These are phyloP conservation scores for Monilinia aucupariae DNA, from an alignment of 2,329 filamentous ascomycete species.

Conservation along the genomic window DNA sequence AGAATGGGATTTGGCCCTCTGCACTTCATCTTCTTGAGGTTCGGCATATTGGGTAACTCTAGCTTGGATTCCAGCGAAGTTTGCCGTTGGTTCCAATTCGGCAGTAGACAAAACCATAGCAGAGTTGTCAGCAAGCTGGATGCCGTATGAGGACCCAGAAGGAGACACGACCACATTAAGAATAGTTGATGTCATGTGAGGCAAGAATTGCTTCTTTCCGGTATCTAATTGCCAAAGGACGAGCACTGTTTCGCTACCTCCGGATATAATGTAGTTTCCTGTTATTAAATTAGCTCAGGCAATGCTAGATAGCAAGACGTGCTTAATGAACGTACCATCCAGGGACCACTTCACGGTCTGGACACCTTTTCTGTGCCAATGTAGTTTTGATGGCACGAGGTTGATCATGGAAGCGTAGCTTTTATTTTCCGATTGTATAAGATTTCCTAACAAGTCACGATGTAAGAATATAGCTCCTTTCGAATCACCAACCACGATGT, in stretches of 20 bases:
- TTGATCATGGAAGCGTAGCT: conserved; percentile 26
- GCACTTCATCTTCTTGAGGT: conserved; percentile 49
- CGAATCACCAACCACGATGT: conserved; percentile 71
- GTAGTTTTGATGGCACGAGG: conserved; percentile 58
- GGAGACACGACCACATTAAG: conserved; percentile 80
- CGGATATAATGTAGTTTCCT: conserved; percentile 93
- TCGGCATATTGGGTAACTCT: conserved; percentile 46
- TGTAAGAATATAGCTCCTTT: conserved; percentile 78
- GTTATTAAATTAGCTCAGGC: conserved; percentile 32
- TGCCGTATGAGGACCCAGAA: conserved; percentile 70
- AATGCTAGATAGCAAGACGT: background rate
- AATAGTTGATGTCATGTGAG: conserved; percentile 82
- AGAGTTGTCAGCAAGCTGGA: conserved; percentile 89
- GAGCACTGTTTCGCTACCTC: conserved; percentile 81
- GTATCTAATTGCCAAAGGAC: conserved; percentile 94
- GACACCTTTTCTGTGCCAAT: conserved; percentile 87
- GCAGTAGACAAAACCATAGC: conserved; percentile 84
- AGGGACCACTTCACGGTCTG: conserved; percentile 83
- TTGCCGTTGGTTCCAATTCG: conserved; percentile 78
- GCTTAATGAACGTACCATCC: conserved; percentile 59
- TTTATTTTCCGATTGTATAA: conserved; percentile 39
- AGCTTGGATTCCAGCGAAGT: conserved; percentile 76
- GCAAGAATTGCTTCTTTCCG: conserved; percentile 72
- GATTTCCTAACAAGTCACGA: conserved; percentile 61
- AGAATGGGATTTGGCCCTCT: conserved; percentile 39